Evolutionary conservation across 2,329 filamentous ascomycete species (phyloP), one percentile per base, ranked within the genome.

Genomic region (Xylaria arbuscula): DNA sequence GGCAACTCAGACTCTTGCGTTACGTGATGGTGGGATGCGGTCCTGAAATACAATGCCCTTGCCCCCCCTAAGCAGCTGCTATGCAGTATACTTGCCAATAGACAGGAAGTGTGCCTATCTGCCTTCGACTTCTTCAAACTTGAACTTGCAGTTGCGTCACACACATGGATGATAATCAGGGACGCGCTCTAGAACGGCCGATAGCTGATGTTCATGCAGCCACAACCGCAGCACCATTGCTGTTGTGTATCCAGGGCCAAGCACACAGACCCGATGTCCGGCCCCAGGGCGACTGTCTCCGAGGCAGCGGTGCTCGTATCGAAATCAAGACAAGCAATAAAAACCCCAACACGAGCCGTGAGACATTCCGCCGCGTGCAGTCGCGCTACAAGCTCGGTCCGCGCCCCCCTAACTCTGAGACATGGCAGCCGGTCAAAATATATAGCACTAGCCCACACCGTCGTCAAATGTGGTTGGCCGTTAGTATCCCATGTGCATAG

Each of bases 151-250:
- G n/a, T n/a, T 45, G 36, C 38, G 34, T 56, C 13, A 47, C 36
- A 42, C 32, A 50, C 24, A 48, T n/a, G n/a, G n/a, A n/a, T n/a
- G n/a, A n/a, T n/a, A n/a, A n/a, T n/a, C n/a, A n/a, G n/a, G n/a
- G n/a, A n/a, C 36, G 22, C 47, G 62, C 51, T 70, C 68, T 66
- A 68, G 68, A 70, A 60, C 66, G 60, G 62, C 50, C 66, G 32
- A 62, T 69, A 45, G 62, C 68, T 66, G 48, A 61, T 34, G 50
- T 57, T 51, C n/a, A 59, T 56, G 56, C 63, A 62, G 56, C 63
- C 67, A 59, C 59, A 32, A 32, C 15, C 53, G 61, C 50, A 51
- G 22, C n/a, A 56, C 32, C 48, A 48, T 47, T 24, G 50, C 42
- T 11, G 59, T 22, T 17, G 59, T 53, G 59, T 59, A 40, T 32